Percentiles rank a stretch among this genome's conserved stretches.
These are phyloP conservation scores for Sarcomyxa edulis DNA, from an alignment of 768 basidiomycete genomes.

Conservation along the genomic window DNA sequence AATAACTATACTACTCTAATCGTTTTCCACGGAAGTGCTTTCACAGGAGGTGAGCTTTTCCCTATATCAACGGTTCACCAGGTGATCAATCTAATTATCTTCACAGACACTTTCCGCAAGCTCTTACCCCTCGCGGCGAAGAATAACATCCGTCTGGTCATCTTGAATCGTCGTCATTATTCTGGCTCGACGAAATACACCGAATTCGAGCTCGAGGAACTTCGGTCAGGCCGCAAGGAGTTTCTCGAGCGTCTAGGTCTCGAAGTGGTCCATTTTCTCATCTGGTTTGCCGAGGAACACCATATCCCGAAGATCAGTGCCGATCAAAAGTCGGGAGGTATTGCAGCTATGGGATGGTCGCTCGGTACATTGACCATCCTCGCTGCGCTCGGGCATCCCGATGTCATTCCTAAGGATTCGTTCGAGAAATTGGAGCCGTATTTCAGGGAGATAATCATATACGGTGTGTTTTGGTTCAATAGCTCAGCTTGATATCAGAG, in stretches of 20 bases:
- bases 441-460: conserved; percentile 10
- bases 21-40: conserved; percentile 14
- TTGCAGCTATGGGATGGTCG: conserved; percentile 17
- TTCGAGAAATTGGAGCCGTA: conserved; percentile 7
- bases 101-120: conserved; percentile 10
- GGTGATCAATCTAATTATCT: neutral
- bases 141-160: conserved; percentile 14
- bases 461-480: conserved; percentile 9
- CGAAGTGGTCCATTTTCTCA: conserved; percentile 14
- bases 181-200: conserved; percentile 16
- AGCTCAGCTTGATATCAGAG: too few relatives aligned
- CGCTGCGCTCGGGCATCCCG: conserved; percentile 4
- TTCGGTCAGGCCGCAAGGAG: conserved; percentile 8
- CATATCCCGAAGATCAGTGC: conserved; percentile 10
- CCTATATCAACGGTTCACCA: neutral
- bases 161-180: conserved; percentile 18
- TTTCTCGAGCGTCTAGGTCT: conserved; percentile 12
- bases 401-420: conserved; percentile 2
- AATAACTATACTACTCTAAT: conserved; percentile 15
- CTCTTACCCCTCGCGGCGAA: conserved; percentile 8
- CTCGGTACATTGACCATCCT: conserved; percentile 9
- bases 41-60: conserved; percentile 13
- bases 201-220: conserved; percentile 13
- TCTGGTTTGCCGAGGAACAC: conserved; percentile 11
- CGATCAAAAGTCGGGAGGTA: conserved; percentile 11